Evolutionary conservation across 208 protist species (phyloP).

Genomic region (Novymonas esmeraldas): DNA sequence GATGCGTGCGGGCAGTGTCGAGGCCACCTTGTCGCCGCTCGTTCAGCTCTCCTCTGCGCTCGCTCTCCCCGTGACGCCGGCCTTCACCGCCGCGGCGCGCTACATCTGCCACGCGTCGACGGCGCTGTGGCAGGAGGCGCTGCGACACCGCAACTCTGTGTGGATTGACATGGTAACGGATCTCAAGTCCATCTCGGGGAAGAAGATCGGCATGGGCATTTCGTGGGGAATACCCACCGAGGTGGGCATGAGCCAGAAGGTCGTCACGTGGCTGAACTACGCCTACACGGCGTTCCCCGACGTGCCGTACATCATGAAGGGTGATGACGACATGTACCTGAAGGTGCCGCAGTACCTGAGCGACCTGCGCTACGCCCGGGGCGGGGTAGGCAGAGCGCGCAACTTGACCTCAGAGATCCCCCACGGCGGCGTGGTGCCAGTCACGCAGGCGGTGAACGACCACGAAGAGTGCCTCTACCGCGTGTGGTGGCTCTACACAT

Average conservation of each 20-base stretch:
- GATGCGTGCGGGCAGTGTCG: background rate
- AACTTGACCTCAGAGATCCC: background rate
- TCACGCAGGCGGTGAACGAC: background rate
- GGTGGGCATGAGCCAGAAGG: conserved; percentile 41
- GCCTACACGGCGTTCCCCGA: conserved; percentile 40
- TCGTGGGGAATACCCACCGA: conserved; percentile 37
- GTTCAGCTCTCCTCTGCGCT: background rate
- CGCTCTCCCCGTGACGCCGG: conserved; percentile 2
- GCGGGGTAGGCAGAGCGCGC: background rate
- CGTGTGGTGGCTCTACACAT: background rate
- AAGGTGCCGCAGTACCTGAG: conserved; percentile 53
- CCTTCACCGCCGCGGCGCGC: background rate
- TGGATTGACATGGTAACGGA: conserved; percentile 33
- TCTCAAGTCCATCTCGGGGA: conserved; percentile 18
- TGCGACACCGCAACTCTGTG: conserved; percentile 24
- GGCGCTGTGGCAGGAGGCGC: conserved; percentile 27
- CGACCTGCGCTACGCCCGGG: conserved; percentile 27
- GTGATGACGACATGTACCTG: conserved; percentile 54
- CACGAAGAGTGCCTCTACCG: background rate
- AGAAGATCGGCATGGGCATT: conserved; percentile 13
- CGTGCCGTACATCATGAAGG: conserved; percentile 40
- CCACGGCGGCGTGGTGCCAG: background rate
- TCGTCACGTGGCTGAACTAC: conserved; percentile 35
- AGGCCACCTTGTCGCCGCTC: background rate
- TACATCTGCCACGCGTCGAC: conserved; percentile 22